A percentile compares a stretch with the other conserved stretches of the same genome.
Conservation (phyloP, 129 eudicot genomes). For the Sambucus nigra region DNA sequence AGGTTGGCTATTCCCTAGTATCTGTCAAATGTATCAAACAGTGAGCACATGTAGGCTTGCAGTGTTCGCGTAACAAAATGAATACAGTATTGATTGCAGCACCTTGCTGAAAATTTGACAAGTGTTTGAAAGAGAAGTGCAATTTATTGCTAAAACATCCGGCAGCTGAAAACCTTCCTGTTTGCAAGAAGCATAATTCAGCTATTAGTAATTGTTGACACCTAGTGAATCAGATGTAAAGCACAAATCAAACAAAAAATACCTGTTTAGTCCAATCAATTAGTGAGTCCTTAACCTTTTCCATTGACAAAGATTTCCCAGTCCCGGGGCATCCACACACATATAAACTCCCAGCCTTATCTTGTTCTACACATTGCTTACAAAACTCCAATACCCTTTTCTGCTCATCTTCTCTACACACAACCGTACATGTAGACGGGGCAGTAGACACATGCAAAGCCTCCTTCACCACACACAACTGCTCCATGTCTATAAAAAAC, state of each 20-base stretch:
- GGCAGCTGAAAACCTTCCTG: conserved; percentile 61
- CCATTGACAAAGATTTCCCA: conserved; percentile 87
- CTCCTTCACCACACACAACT: conserved; percentile 70
- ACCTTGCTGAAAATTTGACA: conserved; percentile 76
- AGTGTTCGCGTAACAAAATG: background rate
- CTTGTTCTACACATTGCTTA: conserved; percentile 43
- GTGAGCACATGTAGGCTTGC: conserved; percentile 14
- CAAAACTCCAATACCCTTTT: conserved; percentile 60
- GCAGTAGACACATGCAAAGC: conserved; percentile 71
- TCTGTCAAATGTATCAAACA: conserved; percentile 30
- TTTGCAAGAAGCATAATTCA: conserved; percentile 8
- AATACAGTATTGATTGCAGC: background rate
- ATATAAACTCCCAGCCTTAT: conserved; percentile 80
- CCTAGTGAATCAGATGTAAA: background rate
- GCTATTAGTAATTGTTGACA: background rate
- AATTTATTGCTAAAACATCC: conserved; percentile 49
- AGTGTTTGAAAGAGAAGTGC: conserved; percentile 56
- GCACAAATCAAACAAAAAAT: background rate
- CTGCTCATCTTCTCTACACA: conserved; percentile 80
- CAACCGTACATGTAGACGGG: conserved; percentile 35
- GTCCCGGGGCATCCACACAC: conserved; percentile 91
- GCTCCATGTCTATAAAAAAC: conserved; percentile 43
- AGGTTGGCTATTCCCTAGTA: conserved; percentile 44
- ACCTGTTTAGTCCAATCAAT: conserved; percentile 81
- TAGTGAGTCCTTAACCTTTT: conserved; percentile 50